Percentiles rank a stretch among this genome's conserved stretches.
phyloP scores from a whole-genome alignment of 768 basidiomycete genomes.

The Guyanaporus albipodus region DNA sequence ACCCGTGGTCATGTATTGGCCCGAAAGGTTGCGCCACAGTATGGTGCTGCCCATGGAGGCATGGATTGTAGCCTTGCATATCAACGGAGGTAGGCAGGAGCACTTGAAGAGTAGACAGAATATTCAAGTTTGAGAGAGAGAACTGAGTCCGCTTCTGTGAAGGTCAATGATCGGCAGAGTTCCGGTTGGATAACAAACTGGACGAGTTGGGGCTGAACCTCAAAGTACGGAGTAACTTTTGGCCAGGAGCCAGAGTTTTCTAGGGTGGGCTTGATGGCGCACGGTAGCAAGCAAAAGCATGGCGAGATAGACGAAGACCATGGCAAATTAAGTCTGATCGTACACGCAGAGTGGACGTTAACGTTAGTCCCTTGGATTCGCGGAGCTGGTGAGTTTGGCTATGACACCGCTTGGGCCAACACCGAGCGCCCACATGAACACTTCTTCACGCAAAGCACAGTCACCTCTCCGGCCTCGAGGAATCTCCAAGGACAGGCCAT shows the following conservation, averaged over 20 bases:
- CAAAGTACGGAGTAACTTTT: slow-evolving; percentile 16
- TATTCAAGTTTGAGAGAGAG: slow-evolving; percentile 9
- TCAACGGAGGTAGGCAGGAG: slow-evolving; percentile 9
- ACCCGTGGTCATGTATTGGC: slow-evolving; percentile 42
- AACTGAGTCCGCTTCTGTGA: slow-evolving; percentile 10
- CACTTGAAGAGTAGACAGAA: neutral
- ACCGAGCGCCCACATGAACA: slow-evolving; percentile 33
- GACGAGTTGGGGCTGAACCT: slow-evolving; percentile 17
- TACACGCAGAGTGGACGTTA: slow-evolving; percentile 24
- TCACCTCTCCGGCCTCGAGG: slow-evolving; percentile 42
- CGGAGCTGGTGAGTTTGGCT: slow-evolving; percentile 30
- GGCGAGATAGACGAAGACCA: slow-evolving; percentile 28
- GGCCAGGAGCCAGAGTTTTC: slow-evolving; percentile 22
- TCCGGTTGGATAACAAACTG: slow-evolving; percentile 27
- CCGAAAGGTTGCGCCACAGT: slow-evolving; percentile 26
- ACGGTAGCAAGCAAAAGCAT: slow-evolving; percentile 31
- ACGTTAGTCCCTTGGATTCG: slow-evolving; percentile 28
- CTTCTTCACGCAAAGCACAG: slow-evolving; percentile 20
- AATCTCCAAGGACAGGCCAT: slow-evolving; percentile 40
- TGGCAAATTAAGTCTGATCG: slow-evolving; percentile 33
- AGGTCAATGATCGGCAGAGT: slow-evolving; percentile 27
- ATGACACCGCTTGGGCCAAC: slow-evolving; percentile 30
- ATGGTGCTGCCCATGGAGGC: slow-evolving; percentile 21
- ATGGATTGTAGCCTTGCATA: slow-evolving; percentile 30
- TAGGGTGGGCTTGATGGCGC: slow-evolving; percentile 25